phyloP scores from a whole-genome alignment of 768 basidiomycete species.

The Mycena venus region DNA sequence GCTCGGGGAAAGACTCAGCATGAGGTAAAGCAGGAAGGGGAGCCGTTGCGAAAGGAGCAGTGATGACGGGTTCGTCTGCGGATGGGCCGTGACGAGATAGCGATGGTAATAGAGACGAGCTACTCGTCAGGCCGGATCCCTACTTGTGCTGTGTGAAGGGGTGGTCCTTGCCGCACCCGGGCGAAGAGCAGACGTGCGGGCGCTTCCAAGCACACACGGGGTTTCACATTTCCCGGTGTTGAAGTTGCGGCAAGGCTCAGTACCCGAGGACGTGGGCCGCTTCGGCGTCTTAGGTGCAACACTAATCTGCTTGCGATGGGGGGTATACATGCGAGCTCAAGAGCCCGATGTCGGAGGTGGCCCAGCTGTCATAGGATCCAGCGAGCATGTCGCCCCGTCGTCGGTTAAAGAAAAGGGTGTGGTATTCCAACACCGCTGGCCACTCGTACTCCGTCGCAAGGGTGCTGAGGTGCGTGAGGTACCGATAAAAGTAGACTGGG shows the following conservation, averaged over 20 bases:
- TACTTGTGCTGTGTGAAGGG: too few species aligned
- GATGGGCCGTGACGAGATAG: too few species aligned
- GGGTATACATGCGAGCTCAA: background rate
- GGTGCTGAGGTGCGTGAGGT: slow-evolving; percentile 11
- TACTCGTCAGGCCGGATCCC: too few species aligned
- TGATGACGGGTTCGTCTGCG: too few species aligned
- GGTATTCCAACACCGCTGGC: too few species aligned
- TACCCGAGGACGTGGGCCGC: too few species aligned
- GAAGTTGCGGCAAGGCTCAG: background rate
- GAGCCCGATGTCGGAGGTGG: background rate
- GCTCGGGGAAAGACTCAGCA: too few species aligned
- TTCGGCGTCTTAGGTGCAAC: too few species aligned
- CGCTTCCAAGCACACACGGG: background rate
- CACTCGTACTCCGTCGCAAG: slow-evolving; percentile 20
- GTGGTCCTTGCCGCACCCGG: slow-evolving; percentile 18
- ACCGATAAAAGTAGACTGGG: background rate
- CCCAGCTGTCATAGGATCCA: slow-evolving; percentile 3
- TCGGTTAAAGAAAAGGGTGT: slow-evolving; percentile 14
- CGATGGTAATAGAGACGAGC: too few species aligned
- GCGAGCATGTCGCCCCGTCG: slow-evolving; percentile 7
- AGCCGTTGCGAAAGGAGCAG: too few species aligned
- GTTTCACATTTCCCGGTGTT: background rate
- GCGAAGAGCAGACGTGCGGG: too few species aligned
- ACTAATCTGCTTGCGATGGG: background rate
- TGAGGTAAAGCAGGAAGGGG: too few species aligned